Percentiles rank a stretch among this genome's conserved stretches.
These are phyloP conservation scores for Metschnikowia borealis DNA, from an alignment of 805 yeast genomes.

Conservation along the genomic window DNA sequence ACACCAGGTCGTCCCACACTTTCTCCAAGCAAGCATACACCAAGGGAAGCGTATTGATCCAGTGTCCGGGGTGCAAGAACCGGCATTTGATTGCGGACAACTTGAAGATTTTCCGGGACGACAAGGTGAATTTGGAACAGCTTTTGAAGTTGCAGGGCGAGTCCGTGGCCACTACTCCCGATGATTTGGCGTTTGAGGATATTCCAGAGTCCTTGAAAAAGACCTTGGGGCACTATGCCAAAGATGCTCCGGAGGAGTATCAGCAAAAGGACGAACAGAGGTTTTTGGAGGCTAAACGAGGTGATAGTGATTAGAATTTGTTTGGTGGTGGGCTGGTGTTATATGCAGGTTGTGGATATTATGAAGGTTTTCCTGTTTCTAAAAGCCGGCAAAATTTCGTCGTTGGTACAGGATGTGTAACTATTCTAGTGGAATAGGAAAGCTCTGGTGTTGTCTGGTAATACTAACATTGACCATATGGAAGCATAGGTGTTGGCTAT, in stretches of 20 bases:
- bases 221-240: conserved; percentile 62
- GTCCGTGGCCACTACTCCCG: conserved; percentile 55
- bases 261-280: conserved; percentile 11
- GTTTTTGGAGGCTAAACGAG: neutral
- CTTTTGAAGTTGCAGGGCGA: conserved; percentile 75
- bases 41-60: conserved; percentile 79
- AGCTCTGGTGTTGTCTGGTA: too few species aligned
- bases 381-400: too few species aligned
- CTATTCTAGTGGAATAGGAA: too few species aligned
- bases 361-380: too few species aligned
- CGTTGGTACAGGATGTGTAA: too few species aligned
- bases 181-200: conserved; percentile 68
- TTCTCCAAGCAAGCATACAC: conserved; percentile 90
- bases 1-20: conserved; percentile 79
- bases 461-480: too few species aligned
- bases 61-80: conserved; percentile 86
- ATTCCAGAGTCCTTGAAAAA: conserved; percentile 53
- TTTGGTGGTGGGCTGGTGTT: too few species aligned
- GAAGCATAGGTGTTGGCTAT: too few species aligned
- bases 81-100: conserved; percentile 87
- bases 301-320: neutral
- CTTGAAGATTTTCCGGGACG: conserved; percentile 70
- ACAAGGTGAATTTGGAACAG: conserved; percentile 72
- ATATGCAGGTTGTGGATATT: too few species aligned
- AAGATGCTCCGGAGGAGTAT: conserved; percentile 55